phyloP scores from a whole-genome alignment of 805 yeast species.

The Saturnispora kantuleensis region DNA sequence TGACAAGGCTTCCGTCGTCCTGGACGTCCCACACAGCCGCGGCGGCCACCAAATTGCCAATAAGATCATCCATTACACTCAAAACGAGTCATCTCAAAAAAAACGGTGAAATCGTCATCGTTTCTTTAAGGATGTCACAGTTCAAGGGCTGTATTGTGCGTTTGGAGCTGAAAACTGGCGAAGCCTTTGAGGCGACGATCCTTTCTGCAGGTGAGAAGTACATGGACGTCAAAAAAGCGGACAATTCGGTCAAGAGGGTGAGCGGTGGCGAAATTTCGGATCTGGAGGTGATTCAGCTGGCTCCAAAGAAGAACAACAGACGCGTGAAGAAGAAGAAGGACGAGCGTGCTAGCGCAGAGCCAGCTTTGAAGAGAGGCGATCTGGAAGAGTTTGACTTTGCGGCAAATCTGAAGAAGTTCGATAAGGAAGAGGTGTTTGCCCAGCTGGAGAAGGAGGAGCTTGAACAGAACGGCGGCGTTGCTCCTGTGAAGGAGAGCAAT shows the following conservation, averaged over 20 bases:
- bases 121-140: slow-evolving; percentile 24
- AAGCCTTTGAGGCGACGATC: slow-evolving; percentile 20
- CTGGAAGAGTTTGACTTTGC: slow-evolving; percentile 75
- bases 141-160: slow-evolving; percentile 39
- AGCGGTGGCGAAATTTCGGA: slow-evolving; percentile 38
- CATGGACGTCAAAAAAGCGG: slow-evolving; percentile 17
- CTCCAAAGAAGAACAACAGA: slow-evolving; percentile 21
- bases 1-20: neutral
- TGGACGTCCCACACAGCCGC: neutral
- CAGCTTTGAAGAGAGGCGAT: slow-evolving; percentile 29
- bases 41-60: neutral
- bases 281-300: slow-evolving; percentile 47
- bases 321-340: slow-evolving; percentile 4
- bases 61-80: neutral
- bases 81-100: neutral
- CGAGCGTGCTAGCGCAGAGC: neutral
- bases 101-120: neutral
- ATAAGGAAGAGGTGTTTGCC: slow-evolving; percentile 69
- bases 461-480: slow-evolving; percentile 33
- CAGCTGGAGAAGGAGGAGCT: slow-evolving; percentile 60
- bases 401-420: slow-evolving; percentile 70
- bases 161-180: slow-evolving; percentile 31
- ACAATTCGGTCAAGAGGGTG: neutral
- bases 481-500: slow-evolving; percentile 49
- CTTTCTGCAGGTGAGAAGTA: slow-evolving; percentile 16